Percentiles rank a stretch among this genome's conserved stretches.
These are phyloP conservation scores for Cyclospora cayetanensis DNA, from an alignment of 169 alveolate genomes.

Conservation along the genomic window DNA sequence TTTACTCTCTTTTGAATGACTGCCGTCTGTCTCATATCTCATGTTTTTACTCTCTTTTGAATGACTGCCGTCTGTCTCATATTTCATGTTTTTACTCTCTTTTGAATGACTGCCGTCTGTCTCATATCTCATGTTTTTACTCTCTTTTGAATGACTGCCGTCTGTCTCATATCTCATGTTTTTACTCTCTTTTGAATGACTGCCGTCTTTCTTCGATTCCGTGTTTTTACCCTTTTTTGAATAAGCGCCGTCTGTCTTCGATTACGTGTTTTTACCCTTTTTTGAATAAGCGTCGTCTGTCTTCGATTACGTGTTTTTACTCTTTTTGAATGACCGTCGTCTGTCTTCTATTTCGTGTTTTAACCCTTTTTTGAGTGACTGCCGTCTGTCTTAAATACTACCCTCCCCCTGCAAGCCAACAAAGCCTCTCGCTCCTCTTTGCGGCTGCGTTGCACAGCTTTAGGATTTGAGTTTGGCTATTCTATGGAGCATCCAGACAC, in stretches of 20 bases:
- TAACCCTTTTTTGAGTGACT: not conserved
- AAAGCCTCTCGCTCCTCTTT: not conserved
- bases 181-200: not conserved
- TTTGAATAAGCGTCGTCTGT: not conserved
- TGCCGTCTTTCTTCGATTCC: not conserved
- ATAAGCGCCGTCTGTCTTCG: no score
- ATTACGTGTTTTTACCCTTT: not conserved
- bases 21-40: not conserved
- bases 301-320: not conserved
- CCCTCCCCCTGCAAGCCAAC: not conserved
- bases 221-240: not conserved
- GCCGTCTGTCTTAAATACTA: not conserved
- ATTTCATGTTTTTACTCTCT: not conserved
- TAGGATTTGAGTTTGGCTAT: constrained; percentile 96
- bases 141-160: not conserved
- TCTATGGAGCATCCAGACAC: constrained; percentile 92
- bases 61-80: not conserved
- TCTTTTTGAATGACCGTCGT: not conserved
- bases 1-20: no score
- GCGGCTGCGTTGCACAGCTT: constrained; percentile 66
- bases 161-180: not conserved
- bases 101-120: not conserved
- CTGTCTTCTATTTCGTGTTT: not conserved
- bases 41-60: not conserved
- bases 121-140: not conserved